These are phyloP conservation scores for Clarireedia paspali DNA, from an alignment of 2,329 filamentous ascomycete genomes.

Conservation along the genomic window DNA sequence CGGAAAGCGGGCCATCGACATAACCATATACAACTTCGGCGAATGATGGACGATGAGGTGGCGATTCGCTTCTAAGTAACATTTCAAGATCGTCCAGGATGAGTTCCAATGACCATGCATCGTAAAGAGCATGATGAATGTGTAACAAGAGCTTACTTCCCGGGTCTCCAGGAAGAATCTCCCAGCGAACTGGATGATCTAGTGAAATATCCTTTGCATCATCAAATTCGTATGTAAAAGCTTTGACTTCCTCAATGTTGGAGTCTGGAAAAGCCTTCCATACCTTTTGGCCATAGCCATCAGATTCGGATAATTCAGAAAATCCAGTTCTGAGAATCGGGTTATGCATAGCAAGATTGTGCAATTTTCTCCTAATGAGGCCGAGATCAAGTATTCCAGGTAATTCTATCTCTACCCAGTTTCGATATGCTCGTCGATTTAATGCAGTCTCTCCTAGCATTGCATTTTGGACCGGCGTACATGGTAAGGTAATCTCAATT, in stretches of 20 bases:
- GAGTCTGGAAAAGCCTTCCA: conserved; percentile 44
- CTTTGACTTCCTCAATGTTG: conserved; percentile 32
- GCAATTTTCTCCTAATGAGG: conserved; percentile 42
- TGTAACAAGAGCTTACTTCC: conserved; percentile 32
- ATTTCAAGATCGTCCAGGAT: conserved; percentile 58
- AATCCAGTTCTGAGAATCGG: conserved; percentile 72
- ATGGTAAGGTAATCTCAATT: conserved; percentile 45
- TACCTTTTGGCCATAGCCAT: conserved; percentile 54
- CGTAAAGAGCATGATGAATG: conserved; percentile 79
- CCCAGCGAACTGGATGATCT: conserved; percentile 51
- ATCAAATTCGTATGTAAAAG: conserved; percentile 34
- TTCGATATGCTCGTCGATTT: conserved; percentile 61
- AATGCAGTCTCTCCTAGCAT: conserved; percentile 71
- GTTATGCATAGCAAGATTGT: conserved; percentile 44
- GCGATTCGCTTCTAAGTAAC: conserved; percentile 27
- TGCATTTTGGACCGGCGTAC: conserved; percentile 66
- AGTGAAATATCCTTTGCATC: conserved; percentile 32
- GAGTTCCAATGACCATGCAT: conserved; percentile 87
- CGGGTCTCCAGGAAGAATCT: conserved; percentile 35
- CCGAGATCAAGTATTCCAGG: conserved; percentile 26
- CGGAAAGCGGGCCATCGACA: conserved; percentile 19
- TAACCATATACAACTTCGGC: conserved; percentile 48
- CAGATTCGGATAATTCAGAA: conserved; percentile 35
- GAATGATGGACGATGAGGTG: conserved; percentile 48
- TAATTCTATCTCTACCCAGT: conserved; percentile 59